Evolutionary conservation across 768 basidiomycete species (phyloP), one percentile per base, ranked within the genome.

Genomic region (Erythrobasidium yunnanense): DNA sequence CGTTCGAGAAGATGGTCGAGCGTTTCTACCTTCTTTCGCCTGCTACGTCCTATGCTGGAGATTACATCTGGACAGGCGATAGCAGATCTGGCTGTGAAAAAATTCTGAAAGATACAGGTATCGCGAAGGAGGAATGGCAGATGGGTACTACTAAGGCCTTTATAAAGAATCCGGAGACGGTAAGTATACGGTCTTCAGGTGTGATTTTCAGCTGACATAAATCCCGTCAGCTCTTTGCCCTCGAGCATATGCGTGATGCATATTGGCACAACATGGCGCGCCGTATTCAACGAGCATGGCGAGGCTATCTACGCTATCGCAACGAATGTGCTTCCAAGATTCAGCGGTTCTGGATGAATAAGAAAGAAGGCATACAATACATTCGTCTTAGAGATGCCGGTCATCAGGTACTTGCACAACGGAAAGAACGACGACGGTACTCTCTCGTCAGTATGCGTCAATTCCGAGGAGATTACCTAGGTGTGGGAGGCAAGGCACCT

Each of bases 201-300:
- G n/a, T n/a, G 18, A 42, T 52, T 74, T 13, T 45, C 23, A 18
- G 47, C 25, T 29, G 25, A 23, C 50, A 11, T 52, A 22, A 15
- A 8, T 52, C n/a, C 11, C 38, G 11, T 42, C 38, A 42, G 90
- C 83, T 99, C 22, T 99, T 99, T 75, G 95, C 93, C 13, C 79
- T 99, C 65, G 95, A 99, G 79, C 92, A 90, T 5, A 97, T 97
- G 90, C 85, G 95, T 55, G 95, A 99, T 75, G 84, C 88, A 57
- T 99, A 97, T 77, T 99, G 95, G 95, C 95, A 99, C 76, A 97
- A 96, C 77, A 99, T 99, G 95, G 95, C 95, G 0, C 83, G 78
- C 25, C 86, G 95, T 49, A 99, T 99, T 55, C 95, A 99, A 76
- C 85, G 95, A 33, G 90, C 90, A 3, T 99, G 85, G 82, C 82